Evolutionary conservation across 495 filamentous ascomycete species (phyloP).

Genomic region (Penicillium desertorum): DNA sequence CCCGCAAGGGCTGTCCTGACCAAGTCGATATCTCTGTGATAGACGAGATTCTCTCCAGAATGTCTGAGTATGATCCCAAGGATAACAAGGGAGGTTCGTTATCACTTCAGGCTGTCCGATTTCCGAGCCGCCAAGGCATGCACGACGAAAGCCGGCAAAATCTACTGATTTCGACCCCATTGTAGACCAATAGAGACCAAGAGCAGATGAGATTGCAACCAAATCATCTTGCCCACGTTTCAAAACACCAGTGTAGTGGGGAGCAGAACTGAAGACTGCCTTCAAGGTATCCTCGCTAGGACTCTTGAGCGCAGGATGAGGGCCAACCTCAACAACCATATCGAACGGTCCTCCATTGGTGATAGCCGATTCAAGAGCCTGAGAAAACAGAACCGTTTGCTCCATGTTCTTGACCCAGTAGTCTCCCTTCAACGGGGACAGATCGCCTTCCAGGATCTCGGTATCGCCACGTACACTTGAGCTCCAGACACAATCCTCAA

Average conservation of each 20-base stretch:
- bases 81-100: slow-evolving; percentile 2
- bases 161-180: not conserved
- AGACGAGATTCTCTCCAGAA: slow-evolving; percentile 51
- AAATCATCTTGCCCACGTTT: slow-evolving; percentile 34
- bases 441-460: too few species aligned
- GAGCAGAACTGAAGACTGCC: too few species aligned
- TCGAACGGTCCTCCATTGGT: too few species aligned
- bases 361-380: too few species aligned
- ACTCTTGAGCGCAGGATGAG: too few species aligned
- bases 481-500: too few species aligned
- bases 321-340: too few species aligned
- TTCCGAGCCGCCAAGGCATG: not conserved
- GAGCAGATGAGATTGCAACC: not conserved
- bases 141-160: not conserved
- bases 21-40: slow-evolving; percentile 44
- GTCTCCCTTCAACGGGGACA: too few species aligned
- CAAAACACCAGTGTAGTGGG: slow-evolving; percentile 37
- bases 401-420: too few species aligned
- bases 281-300: too few species aligned
- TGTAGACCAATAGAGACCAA: not conserved
- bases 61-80: slow-evolving; percentile 49
- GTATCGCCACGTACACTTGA: too few species aligned
- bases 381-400: too few species aligned
- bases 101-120: slow-evolving; percentile 1
- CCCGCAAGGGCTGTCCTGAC: slow-evolving; percentile 26